phyloP scores from a whole-genome alignment of 371 early-diverging fungal genomes.

The Lichtheimia corymbifera region DNA sequence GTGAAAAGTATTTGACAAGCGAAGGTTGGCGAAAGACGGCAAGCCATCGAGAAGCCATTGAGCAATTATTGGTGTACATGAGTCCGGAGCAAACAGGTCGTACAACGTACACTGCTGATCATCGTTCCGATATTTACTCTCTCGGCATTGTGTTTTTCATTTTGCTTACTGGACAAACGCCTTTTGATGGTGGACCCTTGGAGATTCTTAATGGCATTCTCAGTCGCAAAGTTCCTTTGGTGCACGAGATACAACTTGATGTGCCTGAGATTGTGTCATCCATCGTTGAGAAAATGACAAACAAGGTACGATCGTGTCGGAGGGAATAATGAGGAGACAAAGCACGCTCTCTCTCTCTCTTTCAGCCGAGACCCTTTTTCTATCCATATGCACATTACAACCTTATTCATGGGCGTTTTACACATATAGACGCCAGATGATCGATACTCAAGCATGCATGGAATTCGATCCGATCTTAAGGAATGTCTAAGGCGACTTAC shows the following conservation, averaged over 20 bases:
- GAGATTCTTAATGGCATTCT: conserved; percentile 59
- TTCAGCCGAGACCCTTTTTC: no score
- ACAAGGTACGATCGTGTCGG: conserved; percentile 37
- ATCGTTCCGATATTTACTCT: conserved; percentile 59
- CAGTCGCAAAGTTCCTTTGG: conserved; percentile 42
- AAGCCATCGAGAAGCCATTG: conserved; percentile 26
- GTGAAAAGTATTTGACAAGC: conserved; percentile 41
- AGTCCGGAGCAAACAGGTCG: conserved; percentile 61
- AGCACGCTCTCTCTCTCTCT: no score
- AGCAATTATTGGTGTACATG: conserved; percentile 32
- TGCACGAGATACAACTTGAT: conserved; percentile 48
- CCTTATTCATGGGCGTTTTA: background rate
- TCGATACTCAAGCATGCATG: conserved; percentile 56
- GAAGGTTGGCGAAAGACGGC: conserved; percentile 48
- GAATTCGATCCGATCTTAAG: conserved; percentile 56
- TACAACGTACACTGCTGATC: conserved; percentile 58
- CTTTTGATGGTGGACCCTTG: conserved; percentile 55
- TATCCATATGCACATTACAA: no score
- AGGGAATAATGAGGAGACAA: no score
- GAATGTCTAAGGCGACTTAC: conserved; percentile 43
- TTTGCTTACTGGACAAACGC: conserved; percentile 49
- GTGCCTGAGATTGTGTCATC: conserved; percentile 49
- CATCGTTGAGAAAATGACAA: conserved; percentile 61
- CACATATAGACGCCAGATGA: conserved; percentile 51
- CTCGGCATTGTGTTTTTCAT: conserved; percentile 57